Base-by-base conservation (phyloP, 805 yeast genomes). In the Komagataella mondaviorum region DNA sequence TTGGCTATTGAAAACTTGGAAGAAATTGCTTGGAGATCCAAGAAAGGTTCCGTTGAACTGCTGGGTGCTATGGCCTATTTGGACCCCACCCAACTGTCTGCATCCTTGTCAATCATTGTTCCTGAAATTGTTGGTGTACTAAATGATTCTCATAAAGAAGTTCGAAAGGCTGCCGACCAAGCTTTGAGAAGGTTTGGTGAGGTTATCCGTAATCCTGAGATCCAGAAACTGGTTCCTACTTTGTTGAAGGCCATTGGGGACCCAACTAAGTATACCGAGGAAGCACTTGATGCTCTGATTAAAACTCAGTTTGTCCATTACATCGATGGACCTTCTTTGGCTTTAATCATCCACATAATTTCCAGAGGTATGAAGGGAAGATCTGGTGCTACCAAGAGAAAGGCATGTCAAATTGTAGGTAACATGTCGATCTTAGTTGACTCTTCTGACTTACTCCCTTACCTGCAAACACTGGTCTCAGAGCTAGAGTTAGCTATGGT, bases 1-100 rank as follows among this genome's bases (percentile, higher is more conserved):
- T 73, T 91, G 52, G 95, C 97, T 0, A 78, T 91, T 53, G 78
- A 81, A 36, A 88, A 87, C 57, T 73, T 93, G 58, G 95, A 89
- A 59, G 95, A 88, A 54, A 81, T 83, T 52, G 84, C 95, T 0
- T 93, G 99, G 99, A 78, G 99, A 69, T 81, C 96, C 0, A 93
- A 93, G 70, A 88, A 89, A 68, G 99, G 98, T 3, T 87, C 98
- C 6, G 98, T 93, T 17, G 98, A 93, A 64, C 70, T 93, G 50
- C 76, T 93, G 48, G 99, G 99, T 67, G 82, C 96, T 22, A 93
- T 93, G 99, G 99, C 99, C 0, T 93, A 89, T 64, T 74, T 93
- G 55, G 96, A 91, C 61, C 99, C 99, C 3, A 76, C 93, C 2
- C 99, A 93, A 63, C 73, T 93, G 57, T 88, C 97, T 1, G 77